Base-by-base conservation (phyloP, 305 asterid species). In the Fraxinus dipetala region DNA sequence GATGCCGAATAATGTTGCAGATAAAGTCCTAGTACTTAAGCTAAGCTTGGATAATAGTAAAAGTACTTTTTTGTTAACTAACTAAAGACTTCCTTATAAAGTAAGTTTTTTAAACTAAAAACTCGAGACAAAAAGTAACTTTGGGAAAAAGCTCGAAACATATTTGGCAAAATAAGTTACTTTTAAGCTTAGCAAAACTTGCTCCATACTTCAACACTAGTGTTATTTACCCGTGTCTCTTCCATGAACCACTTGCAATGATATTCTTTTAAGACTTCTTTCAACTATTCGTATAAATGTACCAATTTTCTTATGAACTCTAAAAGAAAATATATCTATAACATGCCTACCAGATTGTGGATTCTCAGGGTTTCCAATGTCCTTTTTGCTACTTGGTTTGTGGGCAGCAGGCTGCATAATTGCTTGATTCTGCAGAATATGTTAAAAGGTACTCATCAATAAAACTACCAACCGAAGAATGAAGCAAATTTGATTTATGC, bases 351-450 rank as follows among this genome's bases (percentile, higher is more conserved):
- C 89, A 76, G 91, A 75, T 81, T 78, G 86, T 65, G 81, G 87
- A 83, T 82, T 86, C 81, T 84, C 85, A 65, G 87, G 76, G 59
- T 84, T 85, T 79, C 87, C 84, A 45, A 70, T 86, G 34, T 83
- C 86, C 78, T 84, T 86, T 75, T 81, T 81, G 74, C 82, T 83
- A 78, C 85, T 69, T 3, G 90, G 87, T 80, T 84, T 87, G 73
- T 26, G 67, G 20, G 73, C 56, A 31, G 48, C 54, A 7, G 83
- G 84, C 79, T 80, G 87, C 56, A 75, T 81, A 31, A 28, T 85
- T 75, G 85, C 78, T 79, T 85, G 92, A 78, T 83, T 88, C 95
- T 90, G 91, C 75, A 70, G 80, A 77, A 24, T 13, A 43, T 22
- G 13, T 7, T 22, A 10, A 16, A 63, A n/a, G 73, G 70, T 75